phyloP scores from a whole-genome alignment of 805 yeast genomes.

The Nakazawaea wyomingensis region DNA sequence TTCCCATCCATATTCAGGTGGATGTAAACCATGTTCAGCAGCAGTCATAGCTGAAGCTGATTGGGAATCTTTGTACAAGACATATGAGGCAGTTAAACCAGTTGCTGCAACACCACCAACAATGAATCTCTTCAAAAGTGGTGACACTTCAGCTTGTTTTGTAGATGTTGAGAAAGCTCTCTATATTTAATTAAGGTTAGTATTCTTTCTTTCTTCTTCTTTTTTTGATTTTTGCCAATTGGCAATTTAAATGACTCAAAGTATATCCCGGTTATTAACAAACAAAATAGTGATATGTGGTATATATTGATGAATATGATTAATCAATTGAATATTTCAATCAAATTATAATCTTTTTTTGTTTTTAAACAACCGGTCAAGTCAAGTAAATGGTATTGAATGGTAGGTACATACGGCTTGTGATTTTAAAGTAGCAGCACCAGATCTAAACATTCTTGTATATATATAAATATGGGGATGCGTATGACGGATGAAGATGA shows the following conservation, averaged over 20 bases:
- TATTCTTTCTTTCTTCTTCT: background rate
- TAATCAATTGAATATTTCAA: no score
- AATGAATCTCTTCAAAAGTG: constrained; percentile 42
- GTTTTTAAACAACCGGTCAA: no score
- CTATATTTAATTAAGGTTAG: constrained; percentile 15
- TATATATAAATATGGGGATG: background rate
- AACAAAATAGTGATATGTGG: no score
- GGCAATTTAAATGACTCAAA: no score
- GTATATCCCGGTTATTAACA: no score
- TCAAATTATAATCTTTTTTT: no score
- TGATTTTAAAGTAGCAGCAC: constrained; percentile 1
- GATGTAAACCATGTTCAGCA: constrained; percentile 97
- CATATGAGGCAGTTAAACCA: constrained; percentile 77
- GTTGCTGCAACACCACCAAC: constrained; percentile 65
- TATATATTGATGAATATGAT: no score
- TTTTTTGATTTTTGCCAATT: no score
- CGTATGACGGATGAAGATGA: background rate
- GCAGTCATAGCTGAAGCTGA: constrained; percentile 96
- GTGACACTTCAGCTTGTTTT: constrained; percentile 23
- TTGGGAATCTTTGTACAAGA: constrained; percentile 76
- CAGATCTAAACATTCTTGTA: constrained; percentile 3
- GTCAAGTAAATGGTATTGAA: no score
- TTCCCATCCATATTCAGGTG: constrained; percentile 90
- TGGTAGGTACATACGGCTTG: constrained; percentile 3
- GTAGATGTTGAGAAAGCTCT: constrained; percentile 31